phyloP scores from a whole-genome alignment of 208 protist genomes.

The Leishmania guyanensis region DNA sequence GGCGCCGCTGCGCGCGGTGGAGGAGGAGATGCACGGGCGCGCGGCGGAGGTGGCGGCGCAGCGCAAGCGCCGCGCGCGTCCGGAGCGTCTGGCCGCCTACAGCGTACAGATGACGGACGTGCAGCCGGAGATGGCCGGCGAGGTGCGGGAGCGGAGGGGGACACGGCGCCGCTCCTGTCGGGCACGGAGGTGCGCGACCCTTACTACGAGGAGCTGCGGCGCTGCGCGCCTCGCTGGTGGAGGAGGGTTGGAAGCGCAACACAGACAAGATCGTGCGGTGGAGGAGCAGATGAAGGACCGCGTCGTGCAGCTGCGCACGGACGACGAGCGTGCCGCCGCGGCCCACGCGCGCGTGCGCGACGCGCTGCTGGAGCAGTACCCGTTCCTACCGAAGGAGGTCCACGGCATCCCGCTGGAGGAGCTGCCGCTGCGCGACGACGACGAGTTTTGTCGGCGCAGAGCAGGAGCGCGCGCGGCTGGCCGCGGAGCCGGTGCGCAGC shows the following conservation, averaged over 20 bases:
- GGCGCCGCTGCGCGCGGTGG: too few relatives aligned
- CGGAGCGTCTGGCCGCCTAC: too few relatives aligned
- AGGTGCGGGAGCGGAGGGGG: too few relatives aligned
- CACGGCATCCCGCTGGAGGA: neutral
- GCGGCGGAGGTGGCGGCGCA: too few relatives aligned
- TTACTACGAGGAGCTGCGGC: conserved; percentile 58
- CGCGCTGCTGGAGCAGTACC: conserved; percentile 30
- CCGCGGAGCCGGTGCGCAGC: neutral
- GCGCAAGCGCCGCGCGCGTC: too few relatives aligned
- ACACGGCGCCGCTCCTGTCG: too few relatives aligned
- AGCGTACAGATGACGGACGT: too few relatives aligned
- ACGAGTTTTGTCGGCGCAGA: neutral
- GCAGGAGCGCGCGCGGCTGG: neutral
- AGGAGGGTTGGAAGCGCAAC: conserved; percentile 24
- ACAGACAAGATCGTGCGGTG: conserved; percentile 31
- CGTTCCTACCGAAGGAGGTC: neutral
- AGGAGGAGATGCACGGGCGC: too few relatives aligned
- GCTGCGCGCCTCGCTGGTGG: conserved; percentile 32
- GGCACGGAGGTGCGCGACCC: conserved; percentile 21
- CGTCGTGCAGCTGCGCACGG: conserved; percentile 34
- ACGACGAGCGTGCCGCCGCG: too few relatives aligned
- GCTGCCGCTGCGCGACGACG: neutral
- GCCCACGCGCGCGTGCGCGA: conserved; percentile 15
- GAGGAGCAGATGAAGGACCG: conserved; percentile 47
- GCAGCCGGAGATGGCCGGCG: too few relatives aligned